phyloP scores from a whole-genome alignment of 2,329 filamentous ascomycete species.

The Periconia sp. region DNA sequence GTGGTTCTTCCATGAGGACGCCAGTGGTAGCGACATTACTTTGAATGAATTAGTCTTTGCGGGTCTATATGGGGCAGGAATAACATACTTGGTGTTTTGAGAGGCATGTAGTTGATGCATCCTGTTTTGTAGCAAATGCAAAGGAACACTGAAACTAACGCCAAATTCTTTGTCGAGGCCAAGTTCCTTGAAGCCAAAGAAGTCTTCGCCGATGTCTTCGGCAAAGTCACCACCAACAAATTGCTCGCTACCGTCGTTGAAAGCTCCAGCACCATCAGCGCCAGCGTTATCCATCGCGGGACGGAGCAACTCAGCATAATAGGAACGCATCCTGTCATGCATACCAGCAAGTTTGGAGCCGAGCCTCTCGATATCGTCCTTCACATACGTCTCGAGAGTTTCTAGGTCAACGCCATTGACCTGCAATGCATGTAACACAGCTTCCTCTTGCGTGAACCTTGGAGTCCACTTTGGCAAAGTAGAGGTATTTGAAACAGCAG shows the following conservation, averaged over 20 bases:
- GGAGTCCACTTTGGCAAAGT: constrained; percentile 56
- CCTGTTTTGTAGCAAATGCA: constrained; percentile 90
- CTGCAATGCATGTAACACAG: constrained; percentile 80
- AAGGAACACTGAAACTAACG: constrained; percentile 83
- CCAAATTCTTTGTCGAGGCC: constrained; percentile 91
- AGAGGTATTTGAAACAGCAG: constrained; percentile 39
- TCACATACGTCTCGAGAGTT: constrained; percentile 80
- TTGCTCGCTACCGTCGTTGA: constrained; percentile 95
- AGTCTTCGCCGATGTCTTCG: constrained; percentile 96
- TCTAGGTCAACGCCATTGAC: constrained; percentile 84
- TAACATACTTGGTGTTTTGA: constrained; percentile 62
- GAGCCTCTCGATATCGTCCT: constrained; percentile 89
- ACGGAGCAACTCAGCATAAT: constrained; percentile 89
- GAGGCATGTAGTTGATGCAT: constrained; percentile 84
- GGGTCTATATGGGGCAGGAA: constrained; percentile 1
- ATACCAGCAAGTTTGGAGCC: constrained; percentile 76
- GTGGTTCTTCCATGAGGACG: constrained; percentile 67
- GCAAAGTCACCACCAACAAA: constrained; percentile 97
- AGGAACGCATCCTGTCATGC: constrained; percentile 91
- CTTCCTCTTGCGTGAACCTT: constrained; percentile 80
- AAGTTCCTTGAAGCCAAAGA: constrained; percentile 96
- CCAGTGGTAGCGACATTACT: constrained; percentile 61
- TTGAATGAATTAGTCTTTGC: constrained; percentile 36
- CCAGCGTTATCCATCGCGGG: constrained; percentile 79
- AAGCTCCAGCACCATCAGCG: constrained; percentile 82